phyloP scores from a whole-genome alignment of 306 rosid species.

The Leucaena leucocephala region DNA sequence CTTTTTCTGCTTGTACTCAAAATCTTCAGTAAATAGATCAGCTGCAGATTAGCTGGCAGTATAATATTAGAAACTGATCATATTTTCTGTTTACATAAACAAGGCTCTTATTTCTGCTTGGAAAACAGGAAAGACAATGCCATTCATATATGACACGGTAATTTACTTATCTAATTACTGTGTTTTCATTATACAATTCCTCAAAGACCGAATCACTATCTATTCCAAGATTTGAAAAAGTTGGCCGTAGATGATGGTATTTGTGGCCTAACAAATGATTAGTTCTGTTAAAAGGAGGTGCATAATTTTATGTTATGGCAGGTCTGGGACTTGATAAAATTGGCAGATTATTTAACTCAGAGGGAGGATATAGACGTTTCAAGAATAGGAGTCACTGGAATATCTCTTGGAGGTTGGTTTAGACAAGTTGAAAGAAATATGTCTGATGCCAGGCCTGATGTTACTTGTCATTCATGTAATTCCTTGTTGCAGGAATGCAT shows the following conservation, averaged over 20 bases:
- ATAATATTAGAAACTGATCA: conserved; percentile 33
- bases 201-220: conserved; percentile 28
- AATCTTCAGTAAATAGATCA: conserved; percentile 16
- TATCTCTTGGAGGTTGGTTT: conserved; percentile 94
- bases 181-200: conserved; percentile 24
- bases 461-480: conserved; percentile 33
- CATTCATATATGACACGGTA: conserved; percentile 97
- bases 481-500: conserved; percentile 80
- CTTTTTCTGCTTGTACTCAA: conserved; percentile 14
- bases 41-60: neutral
- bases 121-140: conserved; percentile 85
- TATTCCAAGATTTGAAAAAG: conserved; percentile 25
- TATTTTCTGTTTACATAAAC: conserved; percentile 26
- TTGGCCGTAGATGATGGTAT: conserved; percentile 31
- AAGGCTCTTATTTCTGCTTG: conserved; percentile 91
- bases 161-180: conserved; percentile 22
- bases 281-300: conserved; percentile 21
- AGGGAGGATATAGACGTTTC: conserved; percentile 80
- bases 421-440: conserved; percentile 18
- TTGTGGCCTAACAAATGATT: conserved; percentile 9
- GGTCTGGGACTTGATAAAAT: conserved; percentile 93
- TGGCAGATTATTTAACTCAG: conserved; percentile 78
- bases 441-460: conserved; percentile 5
- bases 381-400: conserved; percentile 86
- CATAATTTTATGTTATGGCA: conserved; percentile 40